Base-by-base conservation (phyloP, 2,329 filamentous ascomycete species). In the Colletotrichum plurivorum region DNA sequence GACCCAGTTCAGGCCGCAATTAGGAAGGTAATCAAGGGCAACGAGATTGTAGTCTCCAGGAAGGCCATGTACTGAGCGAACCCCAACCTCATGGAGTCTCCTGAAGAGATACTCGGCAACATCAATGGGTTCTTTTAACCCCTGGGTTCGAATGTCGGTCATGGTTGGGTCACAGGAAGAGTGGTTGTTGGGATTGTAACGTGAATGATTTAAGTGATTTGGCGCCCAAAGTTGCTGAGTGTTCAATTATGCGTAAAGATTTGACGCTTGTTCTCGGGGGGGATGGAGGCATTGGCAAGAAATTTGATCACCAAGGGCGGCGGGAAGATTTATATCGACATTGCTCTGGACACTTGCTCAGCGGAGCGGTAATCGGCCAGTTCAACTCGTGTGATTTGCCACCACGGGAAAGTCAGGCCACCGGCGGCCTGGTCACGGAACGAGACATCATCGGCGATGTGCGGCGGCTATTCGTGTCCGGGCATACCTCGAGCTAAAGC, bases 21-120 rank as follows among this genome's bases (percentile, higher is more conserved):
- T 83, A 25, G 86, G 83, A 51, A 93, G 80, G 77, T 91, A 92
- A 78, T 93, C 92, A 25, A 93, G 84, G 9, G 90, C 85, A 16
- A 88, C 84, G 56, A 94, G 84, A 76, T 94, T 94, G 81, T 92
- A 94, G 79, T 94, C 92, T 18, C 90, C 90, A 4, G 91, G 90
- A n/a, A 93, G 80, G 53, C 91, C 91, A 73, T 92, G 90, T 63
- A 93, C 82, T 12, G 89, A 91, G 61, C 86, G 83, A 39, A 92
- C 85, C 36, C 90, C 90, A 43, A 92, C 79, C 76, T 93, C 86
- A 71, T 87, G 82, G 15, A 93, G 84, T 63, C 91, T 84, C 53
- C 82, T 86, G 77, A 92, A 92, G 74, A 93, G 85, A 74, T 93
- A 93, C 76, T 92, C 88, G 64, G 89, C 89, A 60, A 92, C 87